phyloP scores from a whole-genome alignment of 257 asterid species.

The Solanum arcanum region DNA sequence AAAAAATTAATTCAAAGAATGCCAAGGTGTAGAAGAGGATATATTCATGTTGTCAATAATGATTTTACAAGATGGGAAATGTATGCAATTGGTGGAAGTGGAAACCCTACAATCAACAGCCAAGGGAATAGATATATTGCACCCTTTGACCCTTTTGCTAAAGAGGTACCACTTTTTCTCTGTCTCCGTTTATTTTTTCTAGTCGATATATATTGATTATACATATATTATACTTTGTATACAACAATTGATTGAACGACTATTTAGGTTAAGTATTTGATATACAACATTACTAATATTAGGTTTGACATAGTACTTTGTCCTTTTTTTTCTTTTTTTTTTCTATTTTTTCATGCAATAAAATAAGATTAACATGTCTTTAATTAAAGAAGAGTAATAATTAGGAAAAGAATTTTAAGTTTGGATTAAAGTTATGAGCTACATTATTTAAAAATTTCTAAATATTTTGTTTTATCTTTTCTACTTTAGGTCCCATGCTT shows the following conservation, averaged over 20 bases:
- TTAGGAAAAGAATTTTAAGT: not conserved
- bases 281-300: not conserved
- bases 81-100: conserved; percentile 88
- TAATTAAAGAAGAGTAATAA: not conserved
- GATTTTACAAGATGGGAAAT: conserved; percentile 77
- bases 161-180: conserved; percentile 26
- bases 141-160: conserved; percentile 48
- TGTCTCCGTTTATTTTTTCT: not conserved
- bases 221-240: not conserved
- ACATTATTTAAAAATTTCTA: not conserved
- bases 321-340: not conserved
- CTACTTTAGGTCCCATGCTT: not conserved
- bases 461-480: not conserved
- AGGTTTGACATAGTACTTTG: too few species aligned
- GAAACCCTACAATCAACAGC: conserved; percentile 64
- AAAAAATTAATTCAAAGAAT: conserved; percentile 51
- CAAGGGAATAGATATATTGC: conserved; percentile 74
- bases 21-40: conserved; percentile 79
- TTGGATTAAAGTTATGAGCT: not conserved
- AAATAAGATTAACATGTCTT: not conserved
- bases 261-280: not conserved
- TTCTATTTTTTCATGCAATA: not conserved
- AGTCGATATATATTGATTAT: not conserved
- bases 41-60: conserved; percentile 66
- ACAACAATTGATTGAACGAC: not conserved